These are phyloP conservation scores for Mycena venus DNA, from an alignment of 768 basidiomycete genomes.

Conservation along the genomic window DNA sequence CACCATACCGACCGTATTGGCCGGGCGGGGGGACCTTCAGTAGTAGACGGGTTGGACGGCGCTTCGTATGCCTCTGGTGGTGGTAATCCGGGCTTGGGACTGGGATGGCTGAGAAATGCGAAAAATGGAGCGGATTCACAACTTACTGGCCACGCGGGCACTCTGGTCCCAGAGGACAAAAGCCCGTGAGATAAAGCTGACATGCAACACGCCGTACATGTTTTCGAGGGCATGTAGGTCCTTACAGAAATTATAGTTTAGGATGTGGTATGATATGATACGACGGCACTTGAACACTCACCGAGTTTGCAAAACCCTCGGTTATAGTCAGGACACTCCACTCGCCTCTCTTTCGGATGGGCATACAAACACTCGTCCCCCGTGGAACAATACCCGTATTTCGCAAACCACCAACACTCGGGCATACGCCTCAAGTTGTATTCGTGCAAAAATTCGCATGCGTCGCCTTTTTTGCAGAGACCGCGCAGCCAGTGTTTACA, in stretches of 20 bases:
- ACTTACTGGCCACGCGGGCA: slow-evolving; percentile 93
- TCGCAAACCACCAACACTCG: slow-evolving; percentile 98
- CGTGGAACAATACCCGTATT: slow-evolving; percentile 96
- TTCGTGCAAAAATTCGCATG: slow-evolving; percentile 98
- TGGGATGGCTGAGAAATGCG: slow-evolving; percentile 47
- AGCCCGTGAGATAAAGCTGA: slow-evolving; percentile 91
- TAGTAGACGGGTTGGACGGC: slow-evolving; percentile 79
- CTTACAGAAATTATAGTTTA: slow-evolving; percentile 61
- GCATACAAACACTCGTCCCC: slow-evolving; percentile 98
- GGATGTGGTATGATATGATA: slow-evolving; percentile 3
- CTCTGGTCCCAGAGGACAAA: slow-evolving; percentile 86
- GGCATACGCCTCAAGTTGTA: slow-evolving; percentile 98
- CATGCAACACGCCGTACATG: slow-evolving; percentile 95
- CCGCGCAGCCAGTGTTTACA: slow-evolving; percentile 99
- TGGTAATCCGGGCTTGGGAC: slow-evolving; percentile 85
- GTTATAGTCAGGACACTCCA: slow-evolving; percentile 96
- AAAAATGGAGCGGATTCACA: background rate
- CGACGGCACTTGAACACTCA: slow-evolving; percentile 54
- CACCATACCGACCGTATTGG: slow-evolving; percentile 90
- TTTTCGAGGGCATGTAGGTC: slow-evolving; percentile 90
- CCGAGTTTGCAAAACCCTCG: slow-evolving; percentile 96
- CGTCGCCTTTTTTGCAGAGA: slow-evolving; percentile 97
- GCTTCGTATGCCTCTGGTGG: slow-evolving; percentile 82
- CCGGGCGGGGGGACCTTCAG: no score
- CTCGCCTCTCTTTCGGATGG: slow-evolving; percentile 92